phyloP scores from a whole-genome alignment of 768 basidiomycete species.

The Pulveroboletus sp. region DNA sequence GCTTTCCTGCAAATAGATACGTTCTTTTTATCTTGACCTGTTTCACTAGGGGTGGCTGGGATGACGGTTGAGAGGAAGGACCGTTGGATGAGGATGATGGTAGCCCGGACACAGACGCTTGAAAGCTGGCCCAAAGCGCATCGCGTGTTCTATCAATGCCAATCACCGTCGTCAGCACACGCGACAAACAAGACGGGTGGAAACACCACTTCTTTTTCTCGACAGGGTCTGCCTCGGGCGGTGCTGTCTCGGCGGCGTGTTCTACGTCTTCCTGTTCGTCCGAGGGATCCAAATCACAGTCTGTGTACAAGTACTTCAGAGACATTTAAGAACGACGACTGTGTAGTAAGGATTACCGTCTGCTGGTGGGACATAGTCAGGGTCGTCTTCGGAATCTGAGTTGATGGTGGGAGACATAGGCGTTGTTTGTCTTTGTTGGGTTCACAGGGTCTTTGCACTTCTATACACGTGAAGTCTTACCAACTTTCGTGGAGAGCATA shows the following conservation, averaged over 20 bases:
- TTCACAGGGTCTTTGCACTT: constrained; percentile 14
- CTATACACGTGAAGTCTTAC: neutral
- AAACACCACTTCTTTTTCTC: constrained; percentile 43
- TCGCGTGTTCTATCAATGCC: constrained; percentile 47
- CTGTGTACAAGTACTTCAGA: neutral
- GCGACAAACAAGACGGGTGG: neutral
- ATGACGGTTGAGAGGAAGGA: constrained; percentile 1
- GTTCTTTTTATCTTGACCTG: constrained; percentile 65
- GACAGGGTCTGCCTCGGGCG: constrained; percentile 32
- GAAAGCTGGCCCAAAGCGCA: constrained; percentile 63
- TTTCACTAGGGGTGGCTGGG: constrained; percentile 24
- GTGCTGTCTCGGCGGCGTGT: constrained; percentile 11
- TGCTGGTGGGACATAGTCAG: constrained; percentile 57
- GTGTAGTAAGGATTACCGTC: constrained; percentile 27
- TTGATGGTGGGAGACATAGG: constrained; percentile 17
- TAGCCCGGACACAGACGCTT: constrained; percentile 49
- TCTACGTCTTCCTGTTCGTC: constrained; percentile 37
- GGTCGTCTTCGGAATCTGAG: constrained; percentile 60
- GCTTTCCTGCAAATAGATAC: constrained; percentile 74
- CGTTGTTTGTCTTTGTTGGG: constrained; percentile 28
- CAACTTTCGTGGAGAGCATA: too few species aligned
- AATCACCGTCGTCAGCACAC: neutral
- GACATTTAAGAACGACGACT: neutral
- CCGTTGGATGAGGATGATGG: neutral
- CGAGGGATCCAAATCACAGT: constrained; percentile 36